Evolutionary conservation across 139 green algal species (phyloP).

Genomic region (Tetraselmis chui): DNA sequence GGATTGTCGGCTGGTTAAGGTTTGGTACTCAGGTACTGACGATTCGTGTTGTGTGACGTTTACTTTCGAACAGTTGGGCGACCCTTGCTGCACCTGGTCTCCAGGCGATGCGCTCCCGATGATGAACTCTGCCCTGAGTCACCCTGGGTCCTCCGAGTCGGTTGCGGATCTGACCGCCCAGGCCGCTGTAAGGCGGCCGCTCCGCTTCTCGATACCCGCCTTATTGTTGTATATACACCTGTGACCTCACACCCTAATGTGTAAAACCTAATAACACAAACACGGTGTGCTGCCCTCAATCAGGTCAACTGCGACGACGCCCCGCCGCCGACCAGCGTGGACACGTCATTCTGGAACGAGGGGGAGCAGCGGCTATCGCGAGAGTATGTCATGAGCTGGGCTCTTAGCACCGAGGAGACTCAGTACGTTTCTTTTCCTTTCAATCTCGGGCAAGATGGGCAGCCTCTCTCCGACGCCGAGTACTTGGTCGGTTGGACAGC

Average conservation of each 20-base stretch:
- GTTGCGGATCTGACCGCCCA: not conserved
- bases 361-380: not conserved
- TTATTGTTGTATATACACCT: no score
- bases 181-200: not conserved
- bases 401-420: not conserved
- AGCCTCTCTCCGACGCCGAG: not conserved
- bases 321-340: no score
- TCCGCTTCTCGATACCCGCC: no score
- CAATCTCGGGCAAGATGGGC: not conserved
- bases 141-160: not conserved
- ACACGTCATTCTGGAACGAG: not conserved
- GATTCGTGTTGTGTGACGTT: no score
- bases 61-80: not conserved
- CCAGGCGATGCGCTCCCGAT: not conserved
- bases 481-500: not conserved
- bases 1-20: no score
- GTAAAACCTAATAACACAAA: no score
- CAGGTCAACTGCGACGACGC: not conserved
- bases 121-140: not conserved
- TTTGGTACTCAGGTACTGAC: no score
- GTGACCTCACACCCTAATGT: no score
- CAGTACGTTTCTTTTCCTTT: not conserved
- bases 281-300: no score
- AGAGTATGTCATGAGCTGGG: not conserved
- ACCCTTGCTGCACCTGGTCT: slow-evolving; percentile 8